phyloP scores from a whole-genome alignment of 192 early-diverging fungal species.

The Podila minutissima region DNA sequence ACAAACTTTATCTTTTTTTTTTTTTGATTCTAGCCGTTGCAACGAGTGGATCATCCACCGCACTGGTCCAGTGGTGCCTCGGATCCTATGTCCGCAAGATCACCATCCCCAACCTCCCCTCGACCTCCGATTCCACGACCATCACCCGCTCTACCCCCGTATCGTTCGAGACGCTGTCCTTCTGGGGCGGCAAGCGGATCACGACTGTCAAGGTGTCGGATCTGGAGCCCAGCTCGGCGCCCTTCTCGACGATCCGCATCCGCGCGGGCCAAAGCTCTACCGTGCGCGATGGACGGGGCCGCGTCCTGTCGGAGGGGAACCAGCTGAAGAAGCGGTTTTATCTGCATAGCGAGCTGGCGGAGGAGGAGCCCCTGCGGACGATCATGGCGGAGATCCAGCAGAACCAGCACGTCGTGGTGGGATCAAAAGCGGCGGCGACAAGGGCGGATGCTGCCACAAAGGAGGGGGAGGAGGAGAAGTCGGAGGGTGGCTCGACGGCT shows the following conservation, averaged over 20 bases:
- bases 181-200: conserved; percentile 41
- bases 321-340: conserved; percentile 58
- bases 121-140: conserved; percentile 3
- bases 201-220: conserved; percentile 56
- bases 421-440: not conserved
- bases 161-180: conserved; percentile 55
- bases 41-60: conserved; percentile 67
- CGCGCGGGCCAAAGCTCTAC: conserved; percentile 32
- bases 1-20: not conserved
- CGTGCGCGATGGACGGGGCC: conserved; percentile 42
- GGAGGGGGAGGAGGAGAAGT: not conserved
- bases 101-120: conserved; percentile 22
- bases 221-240: conserved; percentile 61
- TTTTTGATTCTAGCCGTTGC: conserved; percentile 46
- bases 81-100: conserved; percentile 66
- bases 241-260: conserved; percentile 64
- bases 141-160: conserved; percentile 56
- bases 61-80: conserved; percentile 65
- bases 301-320: conserved; percentile 34
- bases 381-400: conserved; percentile 48
- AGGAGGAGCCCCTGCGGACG: conserved; percentile 48
- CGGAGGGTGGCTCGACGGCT: not conserved
- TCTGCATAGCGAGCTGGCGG: conserved; percentile 56
- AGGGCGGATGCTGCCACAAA: not conserved
- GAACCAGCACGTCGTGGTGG: conserved; percentile 11